These are phyloP conservation scores for Dothideomycetidae sp. DNA, from an alignment of 2,329 filamentous ascomycete genomes.

Conservation along the genomic window DNA sequence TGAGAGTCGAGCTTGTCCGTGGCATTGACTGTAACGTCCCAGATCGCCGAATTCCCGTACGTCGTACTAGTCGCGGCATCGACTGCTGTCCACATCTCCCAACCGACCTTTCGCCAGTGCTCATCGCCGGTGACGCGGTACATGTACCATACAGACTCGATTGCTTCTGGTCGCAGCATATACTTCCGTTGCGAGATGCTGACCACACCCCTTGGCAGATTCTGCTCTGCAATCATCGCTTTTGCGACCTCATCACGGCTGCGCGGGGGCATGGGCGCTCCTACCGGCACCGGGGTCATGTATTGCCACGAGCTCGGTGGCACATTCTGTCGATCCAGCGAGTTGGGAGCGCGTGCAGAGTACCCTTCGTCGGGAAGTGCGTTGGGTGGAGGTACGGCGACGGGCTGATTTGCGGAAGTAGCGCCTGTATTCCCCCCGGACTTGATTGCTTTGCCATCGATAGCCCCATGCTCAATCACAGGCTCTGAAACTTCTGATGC, in stretches of 20 bases:
- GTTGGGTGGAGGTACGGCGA: too few species aligned
- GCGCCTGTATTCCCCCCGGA: too few species aligned
- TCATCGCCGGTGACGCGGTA: constrained; percentile 76
- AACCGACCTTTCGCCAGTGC: constrained; percentile 64
- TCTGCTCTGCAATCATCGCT: constrained; percentile 25
- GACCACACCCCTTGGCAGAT: constrained; percentile 28
- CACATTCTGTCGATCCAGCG: too few species aligned
- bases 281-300: constrained; percentile 9
- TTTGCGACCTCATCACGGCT: constrained; percentile 20
- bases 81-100: constrained; percentile 70
- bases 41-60: constrained; percentile 55
- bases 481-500: too few species aligned
- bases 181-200: constrained; percentile 26
- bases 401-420: too few species aligned
- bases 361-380: too few species aligned
- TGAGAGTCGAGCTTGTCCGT: constrained; percentile 45
- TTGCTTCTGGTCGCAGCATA: constrained; percentile 54
- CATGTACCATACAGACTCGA: constrained; percentile 80
- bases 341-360: too few species aligned
- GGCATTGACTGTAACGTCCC: constrained; percentile 42
- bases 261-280: constrained; percentile 17
- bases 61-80: constrained; percentile 50
- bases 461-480: too few species aligned
- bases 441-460: too few species aligned
- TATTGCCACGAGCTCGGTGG: neutral